These are phyloP conservation scores for Xylaria sp. DNA, from an alignment of 2,329 filamentous ascomycete genomes.

Conservation along the genomic window DNA sequence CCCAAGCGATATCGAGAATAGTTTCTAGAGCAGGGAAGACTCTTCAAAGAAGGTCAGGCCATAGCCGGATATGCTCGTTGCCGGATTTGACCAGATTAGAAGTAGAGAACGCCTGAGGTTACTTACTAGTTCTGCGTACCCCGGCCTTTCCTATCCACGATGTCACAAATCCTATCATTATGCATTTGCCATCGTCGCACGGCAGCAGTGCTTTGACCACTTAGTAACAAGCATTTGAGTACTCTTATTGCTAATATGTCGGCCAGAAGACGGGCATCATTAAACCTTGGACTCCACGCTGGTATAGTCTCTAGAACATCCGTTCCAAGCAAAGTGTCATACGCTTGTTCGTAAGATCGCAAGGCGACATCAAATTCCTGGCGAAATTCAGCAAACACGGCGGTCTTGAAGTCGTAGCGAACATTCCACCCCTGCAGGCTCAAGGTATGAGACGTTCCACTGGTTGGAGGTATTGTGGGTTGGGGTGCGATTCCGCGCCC, in stretches of 20 bases:
- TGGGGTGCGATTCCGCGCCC: conserved; percentile 80
- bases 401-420: conserved; percentile 93
- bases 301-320: conserved; percentile 90
- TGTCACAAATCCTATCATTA: conserved; percentile 75
- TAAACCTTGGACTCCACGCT: conserved; percentile 89
- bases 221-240: conserved; percentile 84
- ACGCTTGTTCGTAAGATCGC: conserved; percentile 86
- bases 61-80: neutral
- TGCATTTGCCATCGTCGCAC: conserved; percentile 84
- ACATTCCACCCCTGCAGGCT: conserved; percentile 90
- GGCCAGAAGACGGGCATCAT: conserved; percentile 88
- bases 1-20: neutral
- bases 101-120: neutral
- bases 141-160: conserved; percentile 84
- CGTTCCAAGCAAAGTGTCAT: conserved; percentile 81
- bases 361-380: conserved; percentile 91
- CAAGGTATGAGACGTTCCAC: conserved; percentile 85
- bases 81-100: neutral
- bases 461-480: conserved; percentile 83
- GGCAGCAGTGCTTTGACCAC: conserved; percentile 79
- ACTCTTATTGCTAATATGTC: conserved; percentile 84
- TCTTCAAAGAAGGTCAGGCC: neutral
- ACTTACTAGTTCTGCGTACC: conserved; percentile 80
- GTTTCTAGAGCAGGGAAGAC: neutral
- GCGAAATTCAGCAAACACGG: conserved; percentile 89